Conservation (phyloP, 257 asterid genomes). For the Solanum okadae region DNA sequence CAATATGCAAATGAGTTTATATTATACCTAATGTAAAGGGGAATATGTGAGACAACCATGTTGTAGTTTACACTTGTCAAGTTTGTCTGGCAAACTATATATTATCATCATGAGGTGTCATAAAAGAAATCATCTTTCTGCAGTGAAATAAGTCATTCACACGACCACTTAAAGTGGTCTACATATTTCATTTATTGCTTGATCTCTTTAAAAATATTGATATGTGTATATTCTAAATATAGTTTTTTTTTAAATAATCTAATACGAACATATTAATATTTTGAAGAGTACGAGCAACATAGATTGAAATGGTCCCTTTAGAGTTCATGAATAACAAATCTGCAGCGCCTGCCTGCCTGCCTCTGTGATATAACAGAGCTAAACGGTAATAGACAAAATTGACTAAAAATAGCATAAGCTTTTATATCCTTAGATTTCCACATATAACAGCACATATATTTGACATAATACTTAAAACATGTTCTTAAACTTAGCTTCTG, state of each 20-base stretch:
- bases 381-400: not conserved
- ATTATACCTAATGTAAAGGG: not conserved
- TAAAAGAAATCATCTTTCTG: not conserved
- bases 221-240: not conserved
- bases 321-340: not conserved
- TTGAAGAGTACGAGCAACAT: rapidly evolving
- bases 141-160: not conserved
- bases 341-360: not conserved
- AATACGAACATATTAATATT: no score
- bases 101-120: not conserved
- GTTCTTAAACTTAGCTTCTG: no score
- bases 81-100: not conserved
- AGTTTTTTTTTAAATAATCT: no score
- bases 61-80: not conserved
- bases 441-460: not conserved
- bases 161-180: no score
- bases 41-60: not conserved
- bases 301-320: not conserved
- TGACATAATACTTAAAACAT: not conserved
- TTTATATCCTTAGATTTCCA: not conserved
- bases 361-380: not conserved
- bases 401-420: not conserved
- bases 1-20: not conserved
- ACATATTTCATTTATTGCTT: no score
- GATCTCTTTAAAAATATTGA: no score